These are phyloP conservation scores for Chamaenerion angustifolium DNA, from an alignment of 345 rosid species.

Conservation along the genomic window DNA sequence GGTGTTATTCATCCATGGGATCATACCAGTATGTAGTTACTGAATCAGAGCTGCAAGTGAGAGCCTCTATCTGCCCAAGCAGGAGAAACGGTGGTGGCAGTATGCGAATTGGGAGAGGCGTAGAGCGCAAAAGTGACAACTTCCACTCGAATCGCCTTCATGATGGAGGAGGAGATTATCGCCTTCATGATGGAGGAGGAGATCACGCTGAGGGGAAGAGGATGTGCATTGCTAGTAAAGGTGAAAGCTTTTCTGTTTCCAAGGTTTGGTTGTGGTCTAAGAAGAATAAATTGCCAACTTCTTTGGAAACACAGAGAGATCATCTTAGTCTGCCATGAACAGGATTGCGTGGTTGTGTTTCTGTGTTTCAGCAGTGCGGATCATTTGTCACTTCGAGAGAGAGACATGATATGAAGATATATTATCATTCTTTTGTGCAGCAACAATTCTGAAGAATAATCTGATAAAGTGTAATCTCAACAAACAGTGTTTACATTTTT, in stretches of 20 bases:
- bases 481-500: too few species aligned
- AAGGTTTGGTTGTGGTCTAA: constrained; percentile 91
- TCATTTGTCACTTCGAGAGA: too few species aligned
- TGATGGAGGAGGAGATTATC: too few species aligned
- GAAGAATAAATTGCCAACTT: constrained; percentile 37
- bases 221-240: constrained; percentile 56
- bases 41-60: constrained; percentile 29
- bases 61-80: constrained; percentile 23
- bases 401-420: too few species aligned
- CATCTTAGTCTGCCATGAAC: too few species aligned
- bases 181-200: constrained; percentile 7
- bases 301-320: constrained; percentile 20
- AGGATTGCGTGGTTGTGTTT: too few species aligned
- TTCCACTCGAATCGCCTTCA: constrained; percentile 19
- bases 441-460: not conserved
- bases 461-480: not conserved
- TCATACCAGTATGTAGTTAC: constrained; percentile 51
- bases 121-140: constrained; percentile 27
- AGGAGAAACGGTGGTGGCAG: constrained; percentile 12
- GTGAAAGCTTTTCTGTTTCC: constrained; percentile 91
- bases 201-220: constrained; percentile 63
- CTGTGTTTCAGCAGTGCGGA: too few species aligned
- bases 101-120: constrained; percentile 19
- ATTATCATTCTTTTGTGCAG: too few species aligned
- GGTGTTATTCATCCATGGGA: constrained; percentile 31